Percentiles rank a stretch among this genome's conserved stretches.
Conservation (phyloP, 805 yeast species). For the Yarrowia sp. region DNA sequence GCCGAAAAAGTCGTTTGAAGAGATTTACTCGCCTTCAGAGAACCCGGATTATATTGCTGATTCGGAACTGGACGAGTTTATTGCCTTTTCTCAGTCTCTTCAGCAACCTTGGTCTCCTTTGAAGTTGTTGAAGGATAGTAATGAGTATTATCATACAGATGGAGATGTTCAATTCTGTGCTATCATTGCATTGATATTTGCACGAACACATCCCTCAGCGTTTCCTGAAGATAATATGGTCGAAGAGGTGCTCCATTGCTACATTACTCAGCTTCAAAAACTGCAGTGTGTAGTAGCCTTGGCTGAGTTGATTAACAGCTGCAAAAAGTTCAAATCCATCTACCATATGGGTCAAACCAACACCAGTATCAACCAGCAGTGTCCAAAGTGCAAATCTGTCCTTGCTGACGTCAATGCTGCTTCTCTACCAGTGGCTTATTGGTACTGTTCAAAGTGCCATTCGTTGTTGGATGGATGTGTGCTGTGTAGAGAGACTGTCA, state of each 20-base stretch:
- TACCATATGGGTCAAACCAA: conserved; percentile 24
- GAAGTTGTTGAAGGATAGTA: conserved; percentile 49
- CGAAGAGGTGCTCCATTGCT: conserved; percentile 35
- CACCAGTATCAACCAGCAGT: conserved; percentile 7
- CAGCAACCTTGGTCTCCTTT: conserved; percentile 58
- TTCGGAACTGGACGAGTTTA: conserved; percentile 12
- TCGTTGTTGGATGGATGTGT: conserved; percentile 64
- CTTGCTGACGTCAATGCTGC: conserved; percentile 2
- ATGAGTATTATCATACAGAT: conserved; percentile 55
- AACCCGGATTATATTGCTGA: conserved; percentile 4
- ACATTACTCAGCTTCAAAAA: conserved; percentile 10
- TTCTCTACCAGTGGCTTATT: conserved; percentile 41
- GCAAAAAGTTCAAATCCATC: neutral
- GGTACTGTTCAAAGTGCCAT: conserved; percentile 81
- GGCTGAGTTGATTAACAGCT: conserved; percentile 15
- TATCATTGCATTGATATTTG: conserved; percentile 55
- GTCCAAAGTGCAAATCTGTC: neutral
- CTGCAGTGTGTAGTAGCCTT: conserved; percentile 18
- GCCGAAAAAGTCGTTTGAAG: neutral
- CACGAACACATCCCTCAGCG: conserved; percentile 42
- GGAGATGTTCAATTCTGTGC: conserved; percentile 66
- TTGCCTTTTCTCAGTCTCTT: conserved; percentile 27
- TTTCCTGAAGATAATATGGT: conserved; percentile 38
- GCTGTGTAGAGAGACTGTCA: conserved; percentile 72
- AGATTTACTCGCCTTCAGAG: conserved; percentile 3